phyloP scores from a whole-genome alignment of 306 rosid species.

The Cyamopsis tetragonoloba region DNA sequence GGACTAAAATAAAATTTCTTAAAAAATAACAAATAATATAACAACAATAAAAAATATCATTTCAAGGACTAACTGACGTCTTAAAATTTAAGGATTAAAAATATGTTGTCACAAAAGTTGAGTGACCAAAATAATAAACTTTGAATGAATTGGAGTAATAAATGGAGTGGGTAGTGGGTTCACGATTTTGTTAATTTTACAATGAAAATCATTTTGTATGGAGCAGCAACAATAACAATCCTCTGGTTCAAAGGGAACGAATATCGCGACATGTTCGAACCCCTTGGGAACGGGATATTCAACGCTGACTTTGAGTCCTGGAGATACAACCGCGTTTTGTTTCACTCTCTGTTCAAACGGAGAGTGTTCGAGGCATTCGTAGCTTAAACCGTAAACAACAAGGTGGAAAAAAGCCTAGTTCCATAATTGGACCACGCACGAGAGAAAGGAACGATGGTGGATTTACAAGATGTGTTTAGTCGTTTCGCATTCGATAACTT shows the following conservation, averaged over 20 bases:
- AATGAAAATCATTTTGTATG: too few species aligned
- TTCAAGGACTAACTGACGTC: too few species aligned
- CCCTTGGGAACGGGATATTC: constrained; percentile 41
- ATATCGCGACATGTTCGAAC: constrained; percentile 30
- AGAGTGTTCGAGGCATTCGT: constrained; percentile 4
- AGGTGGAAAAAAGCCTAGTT: constrained; percentile 20
- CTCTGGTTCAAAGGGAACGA: constrained; percentile 24
- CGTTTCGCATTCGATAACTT: constrained; percentile 34
- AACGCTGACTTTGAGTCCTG: constrained; percentile 28
- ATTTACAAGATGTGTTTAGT: constrained; percentile 39
- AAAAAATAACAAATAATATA: too few species aligned
- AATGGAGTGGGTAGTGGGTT: too few species aligned
- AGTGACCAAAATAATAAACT: too few species aligned
- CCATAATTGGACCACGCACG: constrained; percentile 12
- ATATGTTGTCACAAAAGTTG: too few species aligned
- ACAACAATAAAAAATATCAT: too few species aligned
- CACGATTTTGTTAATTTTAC: too few species aligned
- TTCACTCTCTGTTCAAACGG: constrained; percentile 8
- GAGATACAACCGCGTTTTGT: constrained; percentile 20
- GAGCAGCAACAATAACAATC: too few species aligned
- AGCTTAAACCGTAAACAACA: constrained; percentile 11
- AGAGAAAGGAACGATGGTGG: constrained; percentile 1
- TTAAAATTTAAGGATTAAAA: too few species aligned
- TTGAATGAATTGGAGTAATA: too few species aligned
- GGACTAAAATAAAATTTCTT: too few species aligned